Percentiles rank a stretch among this genome's conserved stretches.
Evolutionary conservation across 768 basidiomycete species (phyloP).

Genomic region (Clavaria fumosa): DNA sequence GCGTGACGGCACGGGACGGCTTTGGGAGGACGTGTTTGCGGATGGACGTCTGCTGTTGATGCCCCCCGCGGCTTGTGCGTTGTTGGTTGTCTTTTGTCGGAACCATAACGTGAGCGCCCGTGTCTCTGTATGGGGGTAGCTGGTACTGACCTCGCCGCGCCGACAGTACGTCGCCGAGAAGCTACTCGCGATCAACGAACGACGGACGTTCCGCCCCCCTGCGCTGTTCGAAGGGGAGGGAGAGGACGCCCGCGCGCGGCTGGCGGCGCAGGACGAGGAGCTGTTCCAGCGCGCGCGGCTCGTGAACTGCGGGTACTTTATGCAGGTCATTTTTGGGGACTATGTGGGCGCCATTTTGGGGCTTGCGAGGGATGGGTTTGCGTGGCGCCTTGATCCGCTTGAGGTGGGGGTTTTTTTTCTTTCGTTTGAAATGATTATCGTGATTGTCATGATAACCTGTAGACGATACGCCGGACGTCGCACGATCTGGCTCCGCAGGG

Average conservation of each 20-base stretch:
- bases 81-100: constrained; percentile 52
- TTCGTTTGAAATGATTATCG: not conserved
- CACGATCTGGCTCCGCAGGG: constrained; percentile 48
- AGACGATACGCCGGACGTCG: constrained; percentile 34
- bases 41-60: constrained; percentile 50
- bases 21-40: constrained; percentile 59
- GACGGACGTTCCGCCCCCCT: constrained; percentile 25
- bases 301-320: constrained; percentile 59
- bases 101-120: constrained; percentile 51
- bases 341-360: constrained; percentile 66
- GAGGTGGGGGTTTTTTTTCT: constrained; percentile 23
- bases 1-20: constrained; percentile 48
- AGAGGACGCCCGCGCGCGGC: constrained; percentile 13
- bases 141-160: constrained; percentile 3
- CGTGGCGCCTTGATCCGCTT: constrained; percentile 59
- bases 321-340: constrained; percentile 56
- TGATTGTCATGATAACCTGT: not conserved
- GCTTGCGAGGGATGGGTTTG: constrained; percentile 42
- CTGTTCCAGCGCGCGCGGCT: constrained; percentile 61
- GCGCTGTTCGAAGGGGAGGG: constrained; percentile 14
- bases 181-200: constrained; percentile 55
- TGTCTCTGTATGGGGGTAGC: constrained; percentile 1
- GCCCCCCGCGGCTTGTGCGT: constrained; percentile 56
- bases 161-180: constrained; percentile 58
- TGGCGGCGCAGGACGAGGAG: constrained; percentile 63